Conservation (phyloP, 495 filamentous ascomycete species). For the Aspergillus olivimuriae region DNA sequence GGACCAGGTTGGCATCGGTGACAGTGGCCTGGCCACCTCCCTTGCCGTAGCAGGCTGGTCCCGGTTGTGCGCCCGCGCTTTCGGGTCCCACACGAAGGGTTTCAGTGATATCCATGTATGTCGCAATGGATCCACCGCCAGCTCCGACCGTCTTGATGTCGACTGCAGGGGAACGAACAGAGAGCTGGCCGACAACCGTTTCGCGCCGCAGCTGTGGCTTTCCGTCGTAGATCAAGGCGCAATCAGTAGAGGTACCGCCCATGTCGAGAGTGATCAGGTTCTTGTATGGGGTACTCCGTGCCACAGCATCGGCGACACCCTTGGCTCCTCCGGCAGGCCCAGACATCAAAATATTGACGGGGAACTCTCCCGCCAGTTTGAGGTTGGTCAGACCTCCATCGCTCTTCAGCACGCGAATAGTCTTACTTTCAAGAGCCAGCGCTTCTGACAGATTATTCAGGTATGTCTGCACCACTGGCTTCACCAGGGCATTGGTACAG, state of each 20-base stretch:
- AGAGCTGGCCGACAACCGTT: constrained; percentile 37
- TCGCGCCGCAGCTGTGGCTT: constrained; percentile 41
- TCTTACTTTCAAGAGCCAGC: constrained; percentile 32
- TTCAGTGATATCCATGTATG: constrained; percentile 40
- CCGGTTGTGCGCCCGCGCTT: constrained; percentile 41
- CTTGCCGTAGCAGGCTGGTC: constrained; percentile 44
- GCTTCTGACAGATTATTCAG: constrained; percentile 29
- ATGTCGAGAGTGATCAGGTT: constrained; percentile 47
- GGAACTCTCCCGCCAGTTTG: constrained; percentile 35
- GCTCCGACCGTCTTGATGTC: constrained; percentile 46
- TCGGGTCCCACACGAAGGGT: constrained; percentile 44
- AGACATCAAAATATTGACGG: constrained; percentile 44
- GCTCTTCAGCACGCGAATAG: constrained; percentile 42
- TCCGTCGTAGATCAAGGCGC: constrained; percentile 40
- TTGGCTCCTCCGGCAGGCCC: constrained; percentile 44
- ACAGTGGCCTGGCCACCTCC: constrained; percentile 40
- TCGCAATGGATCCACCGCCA: constrained; percentile 42
- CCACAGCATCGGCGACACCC: constrained; percentile 40
- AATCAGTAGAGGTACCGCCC: constrained; percentile 46
- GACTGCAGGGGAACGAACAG: constrained; percentile 43
- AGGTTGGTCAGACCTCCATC: constrained; percentile 43
- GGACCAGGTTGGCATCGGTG: constrained; percentile 43
- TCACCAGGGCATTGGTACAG: constrained; percentile 44
- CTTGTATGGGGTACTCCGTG: constrained; percentile 39
- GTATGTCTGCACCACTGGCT: constrained; percentile 43